These are phyloP conservation scores for Adansonia madagascariensis DNA, from an alignment of 441 rosid species.

Conservation along the genomic window DNA sequence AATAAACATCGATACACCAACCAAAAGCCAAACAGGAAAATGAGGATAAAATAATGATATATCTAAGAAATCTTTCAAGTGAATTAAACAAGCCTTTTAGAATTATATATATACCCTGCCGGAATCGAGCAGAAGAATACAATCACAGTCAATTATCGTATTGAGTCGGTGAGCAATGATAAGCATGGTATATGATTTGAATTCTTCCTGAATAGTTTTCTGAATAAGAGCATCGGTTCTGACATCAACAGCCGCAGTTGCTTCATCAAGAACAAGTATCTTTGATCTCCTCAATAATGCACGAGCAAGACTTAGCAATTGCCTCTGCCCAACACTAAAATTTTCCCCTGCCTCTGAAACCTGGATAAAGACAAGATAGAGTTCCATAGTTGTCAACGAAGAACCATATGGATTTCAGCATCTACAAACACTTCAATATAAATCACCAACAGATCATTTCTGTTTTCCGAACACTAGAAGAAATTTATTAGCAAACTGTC, in stretches of 20 bases:
- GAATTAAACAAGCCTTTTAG: not conserved
- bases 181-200: constrained; percentile 91
- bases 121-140: constrained; percentile 79
- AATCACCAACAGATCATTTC: not conserved
- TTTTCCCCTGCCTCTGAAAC: constrained; percentile 93
- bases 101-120: constrained; percentile 61
- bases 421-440: not conserved
- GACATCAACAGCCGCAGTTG: constrained; percentile 96
- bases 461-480: not conserved
- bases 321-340: constrained; percentile 96
- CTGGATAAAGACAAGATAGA: constrained; percentile 37
- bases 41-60: not conserved
- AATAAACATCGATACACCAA: not conserved
- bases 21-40: not conserved
- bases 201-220: constrained; percentile 91
- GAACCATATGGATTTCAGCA: not conserved
- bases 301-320: constrained; percentile 88
- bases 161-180: constrained; percentile 91
- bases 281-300: constrained; percentile 90
- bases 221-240: constrained; percentile 94
- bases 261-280: constrained; percentile 97
- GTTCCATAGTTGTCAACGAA: not conserved
- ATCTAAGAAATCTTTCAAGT: not conserved
- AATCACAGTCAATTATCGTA: constrained; percentile 87
- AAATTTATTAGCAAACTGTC: constrained; percentile 10